Evolutionary conservation across 2,329 filamentous ascomycete species (phyloP).

Genomic region (Talaromyces pinophilus): DNA sequence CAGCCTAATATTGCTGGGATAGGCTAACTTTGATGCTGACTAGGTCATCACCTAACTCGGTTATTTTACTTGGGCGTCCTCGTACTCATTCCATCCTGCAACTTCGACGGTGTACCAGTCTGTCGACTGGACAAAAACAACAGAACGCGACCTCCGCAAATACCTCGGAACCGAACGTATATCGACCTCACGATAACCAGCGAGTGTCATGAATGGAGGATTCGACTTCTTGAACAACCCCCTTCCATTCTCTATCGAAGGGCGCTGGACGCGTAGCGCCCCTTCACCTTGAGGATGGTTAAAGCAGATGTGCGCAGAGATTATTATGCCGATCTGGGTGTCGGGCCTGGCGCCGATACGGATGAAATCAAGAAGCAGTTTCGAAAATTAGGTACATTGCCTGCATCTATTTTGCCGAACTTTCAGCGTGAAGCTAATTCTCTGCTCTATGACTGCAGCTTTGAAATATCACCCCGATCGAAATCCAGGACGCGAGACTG

Average conservation of each 20-base stretch:
- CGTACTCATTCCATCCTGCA: not conserved
- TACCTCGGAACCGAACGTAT: not conserved
- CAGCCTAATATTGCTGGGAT: conserved; percentile 7
- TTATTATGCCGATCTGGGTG: conserved; percentile 82
- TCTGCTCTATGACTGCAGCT: conserved; percentile 51
- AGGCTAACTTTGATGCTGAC: not conserved
- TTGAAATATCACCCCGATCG: conserved; percentile 86
- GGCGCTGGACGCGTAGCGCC: conserved; percentile 22
- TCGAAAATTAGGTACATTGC: conserved; percentile 68
- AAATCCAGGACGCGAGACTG: conserved; percentile 77
- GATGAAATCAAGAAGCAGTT: conserved; percentile 85
- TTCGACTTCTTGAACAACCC: conserved; percentile 23
- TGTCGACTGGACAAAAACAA: not conserved
- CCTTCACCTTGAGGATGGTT: conserved; percentile 57
- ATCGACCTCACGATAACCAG: not conserved
- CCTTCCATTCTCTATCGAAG: conserved; percentile 11
- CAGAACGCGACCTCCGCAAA: not conserved
- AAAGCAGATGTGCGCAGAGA: conserved; percentile 69
- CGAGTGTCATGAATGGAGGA: conserved; percentile 22
- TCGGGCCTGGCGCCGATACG: conserved; percentile 66
- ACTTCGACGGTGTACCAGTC: not conserved
- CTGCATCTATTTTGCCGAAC: not conserved
- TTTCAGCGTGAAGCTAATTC: not conserved
- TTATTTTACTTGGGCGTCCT: not conserved
- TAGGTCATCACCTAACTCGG: not conserved